These are phyloP conservation scores for Cryphonectria naterciae DNA, from an alignment of 2,329 filamentous ascomycete species.

Conservation along the genomic window DNA sequence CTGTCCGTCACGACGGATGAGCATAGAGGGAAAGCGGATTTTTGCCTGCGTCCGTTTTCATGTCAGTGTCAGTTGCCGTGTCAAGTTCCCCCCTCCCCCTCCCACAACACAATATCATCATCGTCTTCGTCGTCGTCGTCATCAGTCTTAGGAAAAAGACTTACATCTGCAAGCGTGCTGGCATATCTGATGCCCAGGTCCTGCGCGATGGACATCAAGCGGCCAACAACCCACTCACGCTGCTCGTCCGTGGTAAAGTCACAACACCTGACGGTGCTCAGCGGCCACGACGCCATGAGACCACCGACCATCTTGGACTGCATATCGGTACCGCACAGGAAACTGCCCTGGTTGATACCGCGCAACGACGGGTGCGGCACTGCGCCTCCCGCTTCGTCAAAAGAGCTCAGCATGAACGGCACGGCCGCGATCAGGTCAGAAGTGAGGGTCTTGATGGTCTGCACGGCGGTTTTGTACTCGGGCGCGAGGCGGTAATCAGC, in stretches of 20 bases:
- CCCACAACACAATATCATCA: too few relatives aligned
- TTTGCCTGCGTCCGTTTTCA: slow-evolving; percentile 48
- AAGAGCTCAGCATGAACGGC: slow-evolving; percentile 58
- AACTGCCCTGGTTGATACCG: slow-evolving; percentile 54
- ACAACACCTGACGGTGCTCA: slow-evolving; percentile 57
- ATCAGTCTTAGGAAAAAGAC: neutral
- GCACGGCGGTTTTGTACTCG: slow-evolving; percentile 60
- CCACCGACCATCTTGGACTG: slow-evolving; percentile 59
- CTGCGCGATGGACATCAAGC: slow-evolving; percentile 57
- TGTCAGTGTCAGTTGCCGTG: neutral
- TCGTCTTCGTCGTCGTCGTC: too few relatives aligned
- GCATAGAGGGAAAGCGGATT: slow-evolving; percentile 64
- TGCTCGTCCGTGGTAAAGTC: slow-evolving; percentile 64
- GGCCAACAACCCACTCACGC: slow-evolving; percentile 57
- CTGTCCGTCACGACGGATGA: slow-evolving; percentile 58
- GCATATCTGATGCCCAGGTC: slow-evolving; percentile 63
- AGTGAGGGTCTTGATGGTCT: slow-evolving; percentile 55
- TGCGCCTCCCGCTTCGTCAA: neutral
- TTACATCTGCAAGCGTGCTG: slow-evolving; percentile 56
- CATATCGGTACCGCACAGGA: slow-evolving; percentile 54
- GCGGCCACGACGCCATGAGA: slow-evolving; percentile 63
- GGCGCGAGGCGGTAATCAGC: slow-evolving; percentile 66
- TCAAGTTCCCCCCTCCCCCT: neutral
- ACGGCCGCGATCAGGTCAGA: slow-evolving; percentile 63
- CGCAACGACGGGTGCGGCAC: neutral